Conservation (phyloP, 345 rosid species). For the Carallia brachiata region DNA sequence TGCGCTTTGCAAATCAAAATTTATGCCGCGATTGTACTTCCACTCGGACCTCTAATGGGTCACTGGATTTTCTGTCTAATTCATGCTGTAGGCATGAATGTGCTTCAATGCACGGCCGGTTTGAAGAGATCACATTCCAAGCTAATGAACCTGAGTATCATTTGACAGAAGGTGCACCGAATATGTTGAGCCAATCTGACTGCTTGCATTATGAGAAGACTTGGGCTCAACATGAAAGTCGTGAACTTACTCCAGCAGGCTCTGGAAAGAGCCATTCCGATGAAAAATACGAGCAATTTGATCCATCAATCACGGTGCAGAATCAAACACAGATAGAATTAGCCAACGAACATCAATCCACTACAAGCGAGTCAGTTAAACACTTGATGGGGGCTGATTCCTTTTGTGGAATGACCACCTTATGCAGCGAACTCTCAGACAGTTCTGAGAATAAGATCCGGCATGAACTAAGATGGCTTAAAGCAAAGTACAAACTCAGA, state of each 20-base stretch:
- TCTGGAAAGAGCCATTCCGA: constrained; percentile 56
- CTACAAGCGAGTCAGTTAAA: constrained; percentile 26
- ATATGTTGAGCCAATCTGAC: constrained; percentile 25
- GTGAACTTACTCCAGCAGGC: constrained; percentile 60
- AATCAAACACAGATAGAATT: constrained; percentile 24
- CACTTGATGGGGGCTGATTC: constrained; percentile 38
- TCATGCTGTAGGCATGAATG: constrained; percentile 56
- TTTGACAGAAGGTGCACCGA: constrained; percentile 31
- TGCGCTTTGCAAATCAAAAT: constrained; percentile 45
- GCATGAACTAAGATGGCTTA: constrained; percentile 65
- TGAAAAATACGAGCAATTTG: constrained; percentile 45
- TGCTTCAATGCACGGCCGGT: constrained; percentile 78
- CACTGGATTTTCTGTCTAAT: constrained; percentile 48
- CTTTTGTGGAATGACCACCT: constrained; percentile 26
- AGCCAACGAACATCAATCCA: constrained; percentile 18
- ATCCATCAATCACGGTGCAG: constrained; percentile 22
- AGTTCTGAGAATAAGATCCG: constrained; percentile 42
- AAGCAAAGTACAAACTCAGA: constrained; percentile 57
- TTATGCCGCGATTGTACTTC: constrained; percentile 66
- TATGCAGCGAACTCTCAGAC: constrained; percentile 32
- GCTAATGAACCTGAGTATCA: constrained; percentile 45
- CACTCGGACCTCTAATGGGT: constrained; percentile 66
- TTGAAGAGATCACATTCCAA: constrained; percentile 73
- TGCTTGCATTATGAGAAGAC: constrained; percentile 41
- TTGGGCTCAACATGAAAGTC: constrained; percentile 76